phyloP scores from a whole-genome alignment of 2,329 filamentous ascomycete species.

The Nannizziopsis arthrosporioides region DNA sequence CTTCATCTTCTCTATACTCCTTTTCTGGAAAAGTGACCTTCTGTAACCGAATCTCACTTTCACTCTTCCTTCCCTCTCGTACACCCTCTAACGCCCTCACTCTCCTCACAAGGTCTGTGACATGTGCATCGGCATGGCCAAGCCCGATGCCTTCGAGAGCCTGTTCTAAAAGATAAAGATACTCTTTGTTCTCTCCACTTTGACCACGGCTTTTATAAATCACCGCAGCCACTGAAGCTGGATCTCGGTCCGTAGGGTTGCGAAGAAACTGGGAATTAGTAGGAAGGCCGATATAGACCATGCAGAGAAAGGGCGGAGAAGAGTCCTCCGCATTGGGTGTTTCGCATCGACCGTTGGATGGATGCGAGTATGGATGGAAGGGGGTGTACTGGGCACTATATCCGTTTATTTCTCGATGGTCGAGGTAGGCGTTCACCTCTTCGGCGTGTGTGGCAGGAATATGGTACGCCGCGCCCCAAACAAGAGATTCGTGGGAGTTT shows the following conservation, averaged over 20 bases:
- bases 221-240: conserved; percentile 63
- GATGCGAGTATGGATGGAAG: conserved; percentile 52
- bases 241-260: conserved; percentile 50
- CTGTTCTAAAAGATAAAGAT: conserved; percentile 67
- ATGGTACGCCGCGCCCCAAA: conserved; percentile 91
- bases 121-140: conserved; percentile 71
- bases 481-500: conserved; percentile 29
- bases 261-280: conserved; percentile 79
- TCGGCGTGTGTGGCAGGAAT: conserved; percentile 60
- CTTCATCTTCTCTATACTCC: conserved; percentile 13
- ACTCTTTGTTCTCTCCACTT: conserved; percentile 82
- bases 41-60: conserved; percentile 22
- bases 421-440: conserved; percentile 79
- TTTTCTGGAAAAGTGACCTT: conserved; percentile 5
- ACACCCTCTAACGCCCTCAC: conserved; percentile 52
- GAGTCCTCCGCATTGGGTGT: neutral
- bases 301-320: conserved; percentile 39
- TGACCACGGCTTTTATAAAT: conserved; percentile 67
- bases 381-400: conserved; percentile 87
- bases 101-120: conserved; percentile 66
- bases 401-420: conserved; percentile 94
- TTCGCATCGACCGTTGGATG: conserved; percentile 21
- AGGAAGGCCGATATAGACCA: conserved; percentile 92
- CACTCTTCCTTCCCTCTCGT: conserved; percentile 23
- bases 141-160: conserved; percentile 61